Conservation (phyloP, 176 grass and related monocot genomes). For the Coix lacrymajobi region DNA sequence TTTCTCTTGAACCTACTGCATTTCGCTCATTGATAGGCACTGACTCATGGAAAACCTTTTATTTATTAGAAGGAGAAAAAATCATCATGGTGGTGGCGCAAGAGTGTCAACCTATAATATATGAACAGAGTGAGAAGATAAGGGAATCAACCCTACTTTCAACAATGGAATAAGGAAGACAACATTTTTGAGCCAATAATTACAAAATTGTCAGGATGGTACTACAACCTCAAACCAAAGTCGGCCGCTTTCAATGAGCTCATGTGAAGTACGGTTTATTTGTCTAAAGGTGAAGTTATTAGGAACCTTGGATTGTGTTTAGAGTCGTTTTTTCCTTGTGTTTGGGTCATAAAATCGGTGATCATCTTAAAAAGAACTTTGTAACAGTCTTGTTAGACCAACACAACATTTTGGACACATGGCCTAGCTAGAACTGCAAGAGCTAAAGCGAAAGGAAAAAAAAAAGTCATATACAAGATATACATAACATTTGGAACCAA, state of each 20-base stretch:
- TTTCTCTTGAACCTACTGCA: too few relatives aligned
- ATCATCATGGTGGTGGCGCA: background rate
- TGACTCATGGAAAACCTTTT: background rate
- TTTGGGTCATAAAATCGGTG: background rate
- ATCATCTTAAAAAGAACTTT: background rate
- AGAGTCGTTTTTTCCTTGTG: too few relatives aligned
- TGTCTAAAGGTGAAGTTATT: background rate
- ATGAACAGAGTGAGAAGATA: background rate
- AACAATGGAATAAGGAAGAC: too few relatives aligned
- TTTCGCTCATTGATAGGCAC: background rate
- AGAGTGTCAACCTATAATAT: background rate
- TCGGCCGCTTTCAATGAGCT: background rate
- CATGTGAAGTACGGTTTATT: background rate
- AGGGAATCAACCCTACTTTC: background rate
- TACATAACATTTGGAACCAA: background rate
- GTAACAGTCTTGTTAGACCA: background rate
- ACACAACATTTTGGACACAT: background rate
- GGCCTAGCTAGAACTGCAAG: background rate
- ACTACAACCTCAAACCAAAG: background rate
- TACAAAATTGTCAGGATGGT: background rate
- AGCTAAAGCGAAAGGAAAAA: background rate
- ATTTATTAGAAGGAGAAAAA: background rate
- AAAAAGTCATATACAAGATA: background rate
- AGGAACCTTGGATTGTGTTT: background rate
- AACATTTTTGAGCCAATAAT: too few relatives aligned